Base-by-base conservation (phyloP, 148 eudicot species). In the Cornus controversa region DNA sequence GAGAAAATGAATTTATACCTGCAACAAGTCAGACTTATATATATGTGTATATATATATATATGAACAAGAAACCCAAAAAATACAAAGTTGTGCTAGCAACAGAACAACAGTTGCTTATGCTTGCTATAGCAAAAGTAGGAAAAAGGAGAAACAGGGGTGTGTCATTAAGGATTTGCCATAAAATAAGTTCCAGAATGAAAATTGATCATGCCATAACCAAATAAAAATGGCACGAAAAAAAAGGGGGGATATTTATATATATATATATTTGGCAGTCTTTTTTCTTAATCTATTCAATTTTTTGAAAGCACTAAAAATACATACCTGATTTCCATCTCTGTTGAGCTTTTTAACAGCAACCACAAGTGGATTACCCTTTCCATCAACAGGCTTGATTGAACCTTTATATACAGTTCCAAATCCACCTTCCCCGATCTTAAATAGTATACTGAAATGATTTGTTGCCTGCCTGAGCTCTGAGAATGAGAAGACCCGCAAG, bases 401-500 rank as follows among this genome's bases (percentile, higher is more conserved):
- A 10, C 96, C 98, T 66, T 86, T 92, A 71, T 89, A 94, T 7
- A 94, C 97, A 58, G 91, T 54, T 37, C 98, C 98, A 77, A 92
- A 94, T 34, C 98, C 98, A 23, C 98, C 98, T 84, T 94, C 98
- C 57, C 98, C 97, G 83, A 94, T 90, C 90, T 90, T 94, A 54
- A 89, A 82, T 69, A 86, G 63, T 77, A 89, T 86, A 36, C 71
- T 89, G 75, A 94, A 94, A 72, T 88, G 84, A 73, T 85, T 82
- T 7, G 97, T 92, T 1, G 94, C 93, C 67, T 84, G 76, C 20
- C 73, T 86, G 7, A 94, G 87, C 83, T 94, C 98, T 0, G 89
- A 79, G 47, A 77, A 86, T 2, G 87, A 75, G 75, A 93, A 93
- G 4, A 77, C 92, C 74, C 94, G 81, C 82, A 91, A 82, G 53